phyloP scores from a whole-genome alignment of 2,329 filamentous ascomycete species.

The Aspergillus oerlinghausenensis region DNA sequence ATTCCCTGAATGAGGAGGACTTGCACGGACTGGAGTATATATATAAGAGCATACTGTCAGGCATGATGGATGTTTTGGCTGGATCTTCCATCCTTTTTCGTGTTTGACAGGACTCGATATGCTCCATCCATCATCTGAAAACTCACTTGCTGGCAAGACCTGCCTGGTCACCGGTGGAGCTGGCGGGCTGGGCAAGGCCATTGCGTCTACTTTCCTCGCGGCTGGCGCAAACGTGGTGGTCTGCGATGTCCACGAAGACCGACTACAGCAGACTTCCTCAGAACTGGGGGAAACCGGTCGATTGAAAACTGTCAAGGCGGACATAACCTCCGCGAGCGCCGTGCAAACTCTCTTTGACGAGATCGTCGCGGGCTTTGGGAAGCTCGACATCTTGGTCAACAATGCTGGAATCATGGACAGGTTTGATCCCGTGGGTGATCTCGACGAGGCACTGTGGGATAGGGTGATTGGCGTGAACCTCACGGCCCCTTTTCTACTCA shows the following conservation, averaged over 20 bases:
- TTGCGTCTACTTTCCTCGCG: conserved; percentile 28
- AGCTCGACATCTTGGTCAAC: conserved; percentile 57
- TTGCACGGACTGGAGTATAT: neutral
- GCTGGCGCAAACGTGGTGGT: conserved; percentile 38
- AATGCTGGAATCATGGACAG: conserved; percentile 56
- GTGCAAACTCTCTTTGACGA: conserved; percentile 36
- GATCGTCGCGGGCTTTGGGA: conserved; percentile 33
- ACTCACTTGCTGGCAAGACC: conserved; percentile 18
- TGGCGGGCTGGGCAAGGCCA: conserved; percentile 36
- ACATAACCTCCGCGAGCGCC: conserved; percentile 35
- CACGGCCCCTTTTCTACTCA: conserved; percentile 52
- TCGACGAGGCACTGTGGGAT: conserved; percentile 48
- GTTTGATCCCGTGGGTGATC: conserved; percentile 50
- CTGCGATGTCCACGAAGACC: conserved; percentile 33
- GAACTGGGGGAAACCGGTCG: conserved; percentile 20
- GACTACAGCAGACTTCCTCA: conserved; percentile 17
- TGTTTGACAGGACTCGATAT: neutral
- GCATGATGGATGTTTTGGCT: neutral
- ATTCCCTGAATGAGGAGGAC: neutral
- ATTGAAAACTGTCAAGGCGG: conserved; percentile 27
- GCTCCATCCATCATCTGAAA: neutral
- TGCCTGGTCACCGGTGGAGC: conserved; percentile 35
- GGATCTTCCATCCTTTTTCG: neutral
- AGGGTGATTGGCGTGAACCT: conserved; percentile 53
- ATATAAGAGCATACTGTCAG: neutral